Evolutionary conservation across 257 asterid genomes (phyloP).

Genomic region (Nicotiana undulata): DNA sequence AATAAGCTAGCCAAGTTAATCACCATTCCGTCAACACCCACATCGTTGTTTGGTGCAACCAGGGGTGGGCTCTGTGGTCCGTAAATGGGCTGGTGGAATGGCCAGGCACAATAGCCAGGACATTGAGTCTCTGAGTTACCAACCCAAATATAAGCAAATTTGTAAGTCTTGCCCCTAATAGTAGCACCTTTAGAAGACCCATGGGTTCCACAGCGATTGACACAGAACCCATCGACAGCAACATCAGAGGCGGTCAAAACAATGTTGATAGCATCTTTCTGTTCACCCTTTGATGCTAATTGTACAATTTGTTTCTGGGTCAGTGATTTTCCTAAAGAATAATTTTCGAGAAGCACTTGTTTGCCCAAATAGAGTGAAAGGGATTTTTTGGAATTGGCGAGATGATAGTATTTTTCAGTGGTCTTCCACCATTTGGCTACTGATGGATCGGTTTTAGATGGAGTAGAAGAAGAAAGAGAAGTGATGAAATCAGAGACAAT

Average conservation of each 20-base stretch:
- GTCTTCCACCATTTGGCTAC: slow-evolving; percentile 41
- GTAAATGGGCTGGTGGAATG: slow-evolving; percentile 53
- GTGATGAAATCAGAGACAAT: slow-evolving; percentile 26
- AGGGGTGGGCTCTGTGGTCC: slow-evolving; percentile 51
- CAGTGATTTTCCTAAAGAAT: slow-evolving; percentile 43
- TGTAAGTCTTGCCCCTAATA: slow-evolving; percentile 27
- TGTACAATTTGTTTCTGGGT: slow-evolving; percentile 21
- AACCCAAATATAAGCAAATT: slow-evolving; percentile 52
- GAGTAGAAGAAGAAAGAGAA: slow-evolving; percentile 17
- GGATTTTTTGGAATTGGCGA: slow-evolving; percentile 21
- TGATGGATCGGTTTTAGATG: slow-evolving; percentile 21
- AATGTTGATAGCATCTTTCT: slow-evolving; percentile 39
- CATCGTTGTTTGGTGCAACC: slow-evolving; percentile 46
- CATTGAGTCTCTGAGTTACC: slow-evolving; percentile 54
- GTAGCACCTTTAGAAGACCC: slow-evolving; percentile 22
- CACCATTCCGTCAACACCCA: slow-evolving; percentile 46
- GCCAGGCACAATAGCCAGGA: slow-evolving; percentile 63
- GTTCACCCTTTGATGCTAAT: slow-evolving; percentile 40
- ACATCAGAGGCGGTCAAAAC: slow-evolving; percentile 50
- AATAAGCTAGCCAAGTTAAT: slow-evolving; percentile 39
- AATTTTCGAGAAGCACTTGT: slow-evolving; percentile 28
- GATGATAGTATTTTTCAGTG: slow-evolving; percentile 31
- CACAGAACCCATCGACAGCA: slow-evolving; percentile 42
- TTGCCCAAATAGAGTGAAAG: slow-evolving; percentile 23
- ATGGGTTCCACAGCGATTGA: slow-evolving; percentile 54